Evolutionary conservation across 2,329 filamentous ascomycete species (phyloP), one percentile per base, ranked within the genome.

Genomic region (Ceratocystis harringtonii): DNA sequence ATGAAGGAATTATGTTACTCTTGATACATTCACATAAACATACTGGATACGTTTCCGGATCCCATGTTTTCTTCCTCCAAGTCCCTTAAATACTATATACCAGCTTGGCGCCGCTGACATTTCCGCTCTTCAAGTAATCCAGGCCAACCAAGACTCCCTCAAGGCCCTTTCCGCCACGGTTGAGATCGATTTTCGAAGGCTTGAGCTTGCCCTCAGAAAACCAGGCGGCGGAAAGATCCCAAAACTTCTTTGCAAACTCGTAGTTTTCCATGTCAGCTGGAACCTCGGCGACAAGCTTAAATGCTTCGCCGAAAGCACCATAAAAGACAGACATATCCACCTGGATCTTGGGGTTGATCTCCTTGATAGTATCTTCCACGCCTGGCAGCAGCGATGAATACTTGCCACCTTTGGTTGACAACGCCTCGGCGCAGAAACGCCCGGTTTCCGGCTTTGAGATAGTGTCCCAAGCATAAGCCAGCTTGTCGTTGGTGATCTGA

Each of bases 91-190:
- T 30, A 63, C 74, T 76, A 68, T 78, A 78, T 1, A 80, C 78
- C 62, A 80, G 70, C 72, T 79, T 80, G 22, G 73, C 72, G 6
- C 74, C 77, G 64, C 76, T 78, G 30, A 79, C 72, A 69, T 72
- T 71, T 0, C 71, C 72, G 3, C 72, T 69, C 57, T 68, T 69
- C 66, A 76, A 65, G 65, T 73, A 71, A 17, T 74, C 69, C n/a
- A 77, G 55, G 1, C 75, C 75, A 10, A 69, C 66, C 19, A 77
- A 44, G n/a, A 76, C 71, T 1, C 74, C 74, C 67, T 74, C 70
- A 0, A 77, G 67, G 1, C 75, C 75, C 3, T 32, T 63, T 0
- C 70, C 71, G 3, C 71, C 70, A 10, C 69, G 67, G 36, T 74
- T 72, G 8, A 73, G 70, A 6, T 70, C 69, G 6, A 76, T 71